These are phyloP conservation scores for Trametes elegans DNA, from an alignment of 768 basidiomycete genomes.

Conservation along the genomic window DNA sequence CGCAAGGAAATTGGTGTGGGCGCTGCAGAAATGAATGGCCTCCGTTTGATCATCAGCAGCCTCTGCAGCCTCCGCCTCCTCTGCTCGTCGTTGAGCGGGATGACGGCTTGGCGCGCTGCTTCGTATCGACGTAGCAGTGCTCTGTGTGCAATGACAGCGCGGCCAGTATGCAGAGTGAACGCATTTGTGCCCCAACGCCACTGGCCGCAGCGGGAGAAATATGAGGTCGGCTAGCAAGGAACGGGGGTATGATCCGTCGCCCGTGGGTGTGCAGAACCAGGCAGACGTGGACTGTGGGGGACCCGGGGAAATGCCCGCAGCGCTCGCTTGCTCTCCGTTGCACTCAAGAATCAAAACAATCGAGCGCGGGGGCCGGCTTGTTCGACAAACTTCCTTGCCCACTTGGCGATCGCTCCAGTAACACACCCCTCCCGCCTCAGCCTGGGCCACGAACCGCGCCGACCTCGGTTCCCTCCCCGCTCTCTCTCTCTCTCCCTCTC, in stretches of 20 bases:
- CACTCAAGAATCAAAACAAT: not conserved
- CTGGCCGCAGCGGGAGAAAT: not conserved
- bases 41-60: not conserved
- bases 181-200: not conserved
- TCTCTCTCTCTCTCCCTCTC: not conserved
- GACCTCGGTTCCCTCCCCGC: not conserved
- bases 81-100: too few relatives aligned
- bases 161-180: not conserved
- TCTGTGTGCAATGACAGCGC: not conserved
- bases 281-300: too few relatives aligned
- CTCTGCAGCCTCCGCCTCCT: too few relatives aligned
- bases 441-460: not conserved
- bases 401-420: slow-evolving; percentile 11
- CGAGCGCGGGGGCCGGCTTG: not conserved
- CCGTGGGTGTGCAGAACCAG: not conserved
- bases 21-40: not conserved
- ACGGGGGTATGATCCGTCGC: not conserved
- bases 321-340: not conserved
- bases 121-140: not conserved
- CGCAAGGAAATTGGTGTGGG: not conserved
- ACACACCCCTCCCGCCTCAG: not conserved
- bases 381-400: slow-evolving; percentile 3
- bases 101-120: too few relatives aligned
- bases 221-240: slow-evolving; percentile 1
- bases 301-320: not conserved